phyloP scores from a whole-genome alignment of 2,329 filamentous ascomycete genomes.

The Phialophora macrospora region DNA sequence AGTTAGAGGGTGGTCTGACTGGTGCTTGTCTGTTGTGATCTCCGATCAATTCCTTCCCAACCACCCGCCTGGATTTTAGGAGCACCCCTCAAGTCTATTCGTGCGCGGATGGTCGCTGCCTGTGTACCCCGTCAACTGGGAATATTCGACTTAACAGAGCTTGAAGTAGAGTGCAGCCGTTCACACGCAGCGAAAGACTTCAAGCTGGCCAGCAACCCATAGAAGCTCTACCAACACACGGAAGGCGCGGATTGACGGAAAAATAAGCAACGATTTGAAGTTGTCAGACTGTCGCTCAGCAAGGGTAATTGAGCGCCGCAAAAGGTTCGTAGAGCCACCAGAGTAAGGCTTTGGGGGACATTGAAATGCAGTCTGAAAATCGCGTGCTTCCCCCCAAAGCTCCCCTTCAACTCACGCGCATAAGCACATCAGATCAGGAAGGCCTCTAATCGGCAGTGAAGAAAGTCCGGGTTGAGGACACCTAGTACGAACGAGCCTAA shows the following conservation, averaged over 20 bases:
- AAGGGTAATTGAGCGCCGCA: background rate
- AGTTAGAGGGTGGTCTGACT: conserved; percentile 31
- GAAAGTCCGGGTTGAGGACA: conserved; percentile 5
- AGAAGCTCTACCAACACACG: background rate
- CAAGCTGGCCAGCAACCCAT: background rate
- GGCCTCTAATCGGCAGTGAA: conserved; percentile 19
- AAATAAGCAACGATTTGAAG: conserved; percentile 14
- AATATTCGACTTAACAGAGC: background rate
- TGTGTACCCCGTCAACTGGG: conserved; percentile 5
- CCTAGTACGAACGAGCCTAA: conserved; percentile 20
- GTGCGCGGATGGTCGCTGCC: conserved; percentile 4
- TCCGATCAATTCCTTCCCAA: background rate
- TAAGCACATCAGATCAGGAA: conserved; percentile 1
- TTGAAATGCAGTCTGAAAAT: background rate
- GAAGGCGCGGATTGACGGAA: background rate
- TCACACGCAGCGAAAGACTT: background rate
- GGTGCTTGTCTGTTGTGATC: conserved; percentile 9
- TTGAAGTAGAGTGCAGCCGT: background rate
- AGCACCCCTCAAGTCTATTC: conserved; percentile 16
- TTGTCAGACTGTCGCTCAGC: conserved; percentile 7
- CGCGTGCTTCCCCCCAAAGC: conserved; percentile 2
- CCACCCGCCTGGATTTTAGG: conserved; percentile 19
- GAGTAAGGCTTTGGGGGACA: background rate
- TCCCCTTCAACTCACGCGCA: background rate
- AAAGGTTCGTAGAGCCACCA: background rate